phyloP scores from a whole-genome alignment of 768 basidiomycete genomes.

The Trametes elegans region DNA sequence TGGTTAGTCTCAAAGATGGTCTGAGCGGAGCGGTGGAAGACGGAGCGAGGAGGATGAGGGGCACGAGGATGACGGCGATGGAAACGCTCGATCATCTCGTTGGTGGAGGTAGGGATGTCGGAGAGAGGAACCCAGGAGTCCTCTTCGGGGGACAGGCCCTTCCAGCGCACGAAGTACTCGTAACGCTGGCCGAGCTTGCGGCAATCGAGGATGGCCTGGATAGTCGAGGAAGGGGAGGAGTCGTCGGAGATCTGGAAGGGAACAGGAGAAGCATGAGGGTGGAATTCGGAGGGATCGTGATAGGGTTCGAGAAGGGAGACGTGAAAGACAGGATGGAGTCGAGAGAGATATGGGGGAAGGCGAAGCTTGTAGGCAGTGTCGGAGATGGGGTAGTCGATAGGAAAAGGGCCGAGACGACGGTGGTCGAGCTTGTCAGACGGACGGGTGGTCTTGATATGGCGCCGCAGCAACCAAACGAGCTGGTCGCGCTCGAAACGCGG shows the following conservation, averaged over 20 bases:
- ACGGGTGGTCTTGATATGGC: slow-evolving; percentile 31
- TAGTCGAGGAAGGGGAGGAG: neutral
- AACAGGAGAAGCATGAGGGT: slow-evolving; percentile 23
- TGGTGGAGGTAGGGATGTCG: slow-evolving; percentile 32
- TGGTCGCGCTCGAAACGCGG: slow-evolving; percentile 33
- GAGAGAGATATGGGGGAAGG: slow-evolving; percentile 33
- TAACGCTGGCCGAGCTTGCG: slow-evolving; percentile 35
- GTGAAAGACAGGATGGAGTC: slow-evolving; percentile 40
- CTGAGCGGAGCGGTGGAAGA: slow-evolving; percentile 2
- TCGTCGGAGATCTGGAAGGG: slow-evolving; percentile 9
- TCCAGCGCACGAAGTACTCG: slow-evolving; percentile 37
- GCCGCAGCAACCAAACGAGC: slow-evolving; percentile 32
- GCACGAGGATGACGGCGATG: slow-evolving; percentile 33
- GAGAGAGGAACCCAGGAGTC: slow-evolving; percentile 37
- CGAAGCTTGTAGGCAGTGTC: slow-evolving; percentile 26
- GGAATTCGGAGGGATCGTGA: slow-evolving; percentile 33
- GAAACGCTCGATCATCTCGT: slow-evolving; percentile 34
- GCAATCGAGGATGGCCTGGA: slow-evolving; percentile 31
- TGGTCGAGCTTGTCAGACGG: slow-evolving; percentile 38
- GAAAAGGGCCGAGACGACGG: neutral
- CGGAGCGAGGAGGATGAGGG: slow-evolving; percentile 30
- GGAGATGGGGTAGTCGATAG: neutral
- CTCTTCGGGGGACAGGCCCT: slow-evolving; percentile 27
- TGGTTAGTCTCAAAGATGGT: neutral
- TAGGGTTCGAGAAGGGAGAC: slow-evolving; percentile 32